These are phyloP conservation scores for Raphidocelis subcapitata DNA, from an alignment of 139 green algal genomes.

Conservation along the genomic window DNA sequence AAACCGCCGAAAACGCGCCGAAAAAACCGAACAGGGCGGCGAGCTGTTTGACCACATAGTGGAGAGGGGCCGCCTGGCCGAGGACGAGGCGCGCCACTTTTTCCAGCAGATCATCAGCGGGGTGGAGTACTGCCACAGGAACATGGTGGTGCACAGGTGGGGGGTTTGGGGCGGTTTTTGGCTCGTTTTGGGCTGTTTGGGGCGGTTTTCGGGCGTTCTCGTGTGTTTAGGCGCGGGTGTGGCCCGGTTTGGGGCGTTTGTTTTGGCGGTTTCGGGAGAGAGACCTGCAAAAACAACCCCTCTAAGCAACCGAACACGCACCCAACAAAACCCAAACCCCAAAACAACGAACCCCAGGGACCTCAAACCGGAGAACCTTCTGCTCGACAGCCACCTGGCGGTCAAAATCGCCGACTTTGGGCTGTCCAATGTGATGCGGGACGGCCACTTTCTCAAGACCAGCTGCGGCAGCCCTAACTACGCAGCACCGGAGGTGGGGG, in stretches of 20 bases:
- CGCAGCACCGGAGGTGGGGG: conserved; percentile 89
- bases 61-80: conserved; percentile 95
- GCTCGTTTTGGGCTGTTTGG: neutral
- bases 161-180: conserved; percentile 5
- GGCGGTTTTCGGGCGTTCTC: neutral
- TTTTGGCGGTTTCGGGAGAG: neutral
- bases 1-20: too few species aligned
- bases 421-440: conserved; percentile 97
- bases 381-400: conserved; percentile 87
- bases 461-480: conserved; percentile 98
- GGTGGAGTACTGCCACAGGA: conserved; percentile 97
- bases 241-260: neutral
- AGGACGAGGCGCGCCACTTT: conserved; percentile 97
- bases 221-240: neutral
- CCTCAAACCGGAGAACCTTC: conserved; percentile 98
- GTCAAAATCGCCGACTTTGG: conserved; percentile 98
- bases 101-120: conserved; percentile 98
- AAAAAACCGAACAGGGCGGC: conserved; percentile 74
- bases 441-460: conserved; percentile 99
- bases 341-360: conserved; percentile 52
- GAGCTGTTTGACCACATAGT: conserved; percentile 99
- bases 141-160: conserved; percentile 91
- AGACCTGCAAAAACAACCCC: too few species aligned
- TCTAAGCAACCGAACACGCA: too few species aligned
- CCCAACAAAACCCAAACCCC: too few species aligned